A percentile compares a stretch with the other conserved stretches of the same genome.
Conservation (phyloP, 345 rosid species). For the Citropsis articulata region DNA sequence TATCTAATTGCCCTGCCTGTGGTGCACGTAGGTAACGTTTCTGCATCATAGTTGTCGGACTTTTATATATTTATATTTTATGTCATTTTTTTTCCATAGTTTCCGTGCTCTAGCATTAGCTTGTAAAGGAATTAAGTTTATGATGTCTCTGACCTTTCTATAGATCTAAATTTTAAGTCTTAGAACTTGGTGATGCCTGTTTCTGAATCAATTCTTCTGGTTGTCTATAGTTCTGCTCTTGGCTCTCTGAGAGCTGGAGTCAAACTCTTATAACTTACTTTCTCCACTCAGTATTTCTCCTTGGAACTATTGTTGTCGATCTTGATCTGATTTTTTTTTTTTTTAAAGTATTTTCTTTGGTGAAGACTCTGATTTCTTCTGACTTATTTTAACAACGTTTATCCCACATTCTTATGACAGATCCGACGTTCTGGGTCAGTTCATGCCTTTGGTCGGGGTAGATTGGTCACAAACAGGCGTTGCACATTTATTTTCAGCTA, state of each 20-base stretch:
- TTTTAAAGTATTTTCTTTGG: not conserved
- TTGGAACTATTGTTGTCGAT: constrained; percentile 7
- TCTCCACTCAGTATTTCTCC: not conserved
- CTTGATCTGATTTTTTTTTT: constrained; percentile 8
- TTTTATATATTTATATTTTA: not conserved
- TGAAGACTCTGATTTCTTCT: constrained; percentile 6
- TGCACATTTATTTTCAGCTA: constrained; percentile 82
- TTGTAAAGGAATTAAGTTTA: not conserved
- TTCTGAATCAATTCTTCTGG: not conserved
- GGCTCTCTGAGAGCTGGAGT: constrained; percentile 2
- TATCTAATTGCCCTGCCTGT: not conserved
- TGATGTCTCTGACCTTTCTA: constrained; percentile 2
- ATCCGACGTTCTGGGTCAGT: constrained; percentile 97
- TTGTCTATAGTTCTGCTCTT: not conserved
- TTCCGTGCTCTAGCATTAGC: not conserved
- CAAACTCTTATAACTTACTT: not conserved
- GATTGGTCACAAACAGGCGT: constrained; percentile 99
- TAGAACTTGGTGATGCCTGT: constrained; percentile 4
- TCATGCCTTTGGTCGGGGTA: constrained; percentile 93
- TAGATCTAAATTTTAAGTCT: not conserved
- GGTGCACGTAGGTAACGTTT: not conserved
- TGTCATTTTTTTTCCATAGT: not conserved
- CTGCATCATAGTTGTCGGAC: not conserved
- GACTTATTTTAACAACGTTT: constrained; percentile 15
- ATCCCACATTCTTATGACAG: constrained; percentile 38